Conservation (phyloP, 2,329 filamentous ascomycete genomes). For the Pseudofabraea citricarpa region DNA sequence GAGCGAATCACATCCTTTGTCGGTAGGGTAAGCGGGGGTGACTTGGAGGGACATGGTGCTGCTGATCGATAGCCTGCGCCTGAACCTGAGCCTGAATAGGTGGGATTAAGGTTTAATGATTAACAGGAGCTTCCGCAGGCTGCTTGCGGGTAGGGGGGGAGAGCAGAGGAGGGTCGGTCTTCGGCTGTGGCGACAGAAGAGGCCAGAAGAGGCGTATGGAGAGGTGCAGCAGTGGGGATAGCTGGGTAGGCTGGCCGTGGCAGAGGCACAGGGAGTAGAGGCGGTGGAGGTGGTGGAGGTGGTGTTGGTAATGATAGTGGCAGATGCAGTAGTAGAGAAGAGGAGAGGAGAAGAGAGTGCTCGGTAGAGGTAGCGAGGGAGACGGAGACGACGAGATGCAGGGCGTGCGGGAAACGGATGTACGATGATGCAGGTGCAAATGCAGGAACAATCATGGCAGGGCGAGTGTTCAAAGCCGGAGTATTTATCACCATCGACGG, state of each 20-base stretch:
- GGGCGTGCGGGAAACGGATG: not conserved
- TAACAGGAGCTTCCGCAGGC: conserved; percentile 3
- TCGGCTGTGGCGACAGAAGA: not conserved
- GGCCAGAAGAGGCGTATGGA: not conserved
- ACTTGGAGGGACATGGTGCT: conserved; percentile 21
- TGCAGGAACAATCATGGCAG: no score
- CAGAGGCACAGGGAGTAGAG: no score
- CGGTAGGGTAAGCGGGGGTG: conserved; percentile 27
- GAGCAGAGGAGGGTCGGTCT: not conserved
- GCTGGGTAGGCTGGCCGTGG: no score
- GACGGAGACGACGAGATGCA: not conserved
- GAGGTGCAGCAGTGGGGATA: no score
- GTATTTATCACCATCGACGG: conserved; percentile 4
- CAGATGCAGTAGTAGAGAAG: not conserved
- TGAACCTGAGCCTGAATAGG: conserved; percentile 8
- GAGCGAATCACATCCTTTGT: conserved; percentile 48
- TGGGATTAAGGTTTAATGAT: conserved; percentile 11
- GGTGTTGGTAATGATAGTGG: not conserved
- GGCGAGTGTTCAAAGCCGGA: not conserved
- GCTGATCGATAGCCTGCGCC: not conserved
- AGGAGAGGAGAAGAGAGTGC: not conserved
- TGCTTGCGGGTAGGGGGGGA: not conserved
- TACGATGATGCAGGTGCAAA: conserved; percentile 1
- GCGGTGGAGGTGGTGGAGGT: not conserved
- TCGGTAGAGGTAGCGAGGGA: not conserved